These are phyloP conservation scores for Amauroascus niger DNA, from an alignment of 2,329 filamentous ascomycete species.

Conservation along the genomic window DNA sequence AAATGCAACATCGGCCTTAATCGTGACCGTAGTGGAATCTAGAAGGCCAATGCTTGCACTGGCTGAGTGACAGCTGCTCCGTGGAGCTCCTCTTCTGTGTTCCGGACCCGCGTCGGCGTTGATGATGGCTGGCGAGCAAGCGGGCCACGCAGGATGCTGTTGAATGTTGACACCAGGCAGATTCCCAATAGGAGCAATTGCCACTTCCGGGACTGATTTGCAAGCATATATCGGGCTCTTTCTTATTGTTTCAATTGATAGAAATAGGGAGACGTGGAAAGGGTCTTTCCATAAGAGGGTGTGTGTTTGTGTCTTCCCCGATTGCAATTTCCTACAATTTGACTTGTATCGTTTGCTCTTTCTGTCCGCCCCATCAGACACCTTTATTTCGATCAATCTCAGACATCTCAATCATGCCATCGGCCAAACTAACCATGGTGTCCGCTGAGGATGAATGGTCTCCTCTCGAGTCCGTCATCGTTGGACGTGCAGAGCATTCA, in stretches of 20 bases:
- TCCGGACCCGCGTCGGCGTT: not conserved
- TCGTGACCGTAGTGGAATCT: not conserved
- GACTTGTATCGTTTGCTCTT: not conserved
- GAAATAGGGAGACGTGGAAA: not conserved
- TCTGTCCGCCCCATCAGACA: not conserved
- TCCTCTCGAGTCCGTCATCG: slow-evolving; percentile 22
- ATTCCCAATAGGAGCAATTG: slow-evolving; percentile 4
- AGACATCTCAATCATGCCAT: not conserved
- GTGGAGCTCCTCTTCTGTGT: not conserved
- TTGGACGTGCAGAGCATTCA: slow-evolving; percentile 23
- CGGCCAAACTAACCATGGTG: slow-evolving; percentile 3
- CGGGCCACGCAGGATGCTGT: not conserved
- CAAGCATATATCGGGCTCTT: not conserved
- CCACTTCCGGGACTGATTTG: slow-evolving; percentile 8
- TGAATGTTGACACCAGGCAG: not conserved
- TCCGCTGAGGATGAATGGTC: slow-evolving; percentile 24
- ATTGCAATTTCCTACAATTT: not conserved
- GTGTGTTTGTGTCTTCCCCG: too few relatives aligned
- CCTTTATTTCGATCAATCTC: not conserved
- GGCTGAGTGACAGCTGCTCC: not conserved
- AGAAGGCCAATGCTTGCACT: not conserved
- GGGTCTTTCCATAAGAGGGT: not conserved
- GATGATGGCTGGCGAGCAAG: not conserved
- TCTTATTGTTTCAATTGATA: not conserved
- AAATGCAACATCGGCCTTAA: slow-evolving; percentile 7